These are phyloP conservation scores for Pythium apleroticum DNA, from an alignment of 352 stramenopile genomes.

Conservation along the genomic window DNA sequence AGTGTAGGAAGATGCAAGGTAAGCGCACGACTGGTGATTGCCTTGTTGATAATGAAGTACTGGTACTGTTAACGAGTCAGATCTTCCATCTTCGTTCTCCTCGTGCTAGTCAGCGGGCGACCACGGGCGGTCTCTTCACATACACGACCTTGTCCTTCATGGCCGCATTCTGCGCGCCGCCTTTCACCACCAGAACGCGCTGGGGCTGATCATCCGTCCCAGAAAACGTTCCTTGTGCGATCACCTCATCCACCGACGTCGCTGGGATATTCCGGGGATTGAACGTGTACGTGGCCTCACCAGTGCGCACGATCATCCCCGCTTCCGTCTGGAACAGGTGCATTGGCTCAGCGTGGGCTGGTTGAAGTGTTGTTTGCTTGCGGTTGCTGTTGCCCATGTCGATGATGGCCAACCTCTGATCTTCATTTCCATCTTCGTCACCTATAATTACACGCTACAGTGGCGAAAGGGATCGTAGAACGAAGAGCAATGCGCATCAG, in stretches of 20 bases:
- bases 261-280: conserved; percentile 34
- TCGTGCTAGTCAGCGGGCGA: background rate
- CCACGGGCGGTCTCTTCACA: conserved; percentile 42
- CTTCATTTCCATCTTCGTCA: background rate
- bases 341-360: conserved; percentile 30
- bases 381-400: conserved; percentile 20
- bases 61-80: background rate
- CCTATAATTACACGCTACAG: conserved; percentile 20
- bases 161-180: conserved; percentile 39
- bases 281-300: conserved; percentile 43
- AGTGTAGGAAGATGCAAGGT: conserved; percentile 10
- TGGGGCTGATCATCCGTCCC: background rate
- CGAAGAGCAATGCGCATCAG: conserved; percentile 18
- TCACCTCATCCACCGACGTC: background rate
- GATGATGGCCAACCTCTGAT: background rate
- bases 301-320: conserved; percentile 54
- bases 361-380: conserved; percentile 28
- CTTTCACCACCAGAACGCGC: conserved; percentile 38
- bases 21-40: background rate
- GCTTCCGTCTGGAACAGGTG: conserved; percentile 43
- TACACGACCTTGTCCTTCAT: conserved; percentile 62
- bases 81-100: background rate
- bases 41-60: background rate
- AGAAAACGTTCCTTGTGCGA: background rate
- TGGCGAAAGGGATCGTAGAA: background rate